phyloP scores from a whole-genome alignment of 2,329 filamentous ascomycete genomes.

The Exserohilum turcica region DNA sequence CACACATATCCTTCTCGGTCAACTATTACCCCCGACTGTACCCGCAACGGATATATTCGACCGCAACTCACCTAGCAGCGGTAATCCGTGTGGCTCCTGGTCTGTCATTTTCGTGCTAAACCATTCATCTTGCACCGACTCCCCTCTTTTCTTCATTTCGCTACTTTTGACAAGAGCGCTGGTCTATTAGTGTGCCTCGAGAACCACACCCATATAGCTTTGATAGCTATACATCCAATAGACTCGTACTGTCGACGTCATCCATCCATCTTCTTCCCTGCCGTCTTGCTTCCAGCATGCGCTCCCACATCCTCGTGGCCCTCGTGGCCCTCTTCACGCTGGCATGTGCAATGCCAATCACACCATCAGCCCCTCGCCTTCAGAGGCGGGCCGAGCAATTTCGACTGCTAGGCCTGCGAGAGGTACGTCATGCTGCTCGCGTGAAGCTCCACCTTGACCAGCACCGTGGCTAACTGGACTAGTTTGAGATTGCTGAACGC shows the following conservation, averaged over 20 bases:
- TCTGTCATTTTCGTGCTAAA: conserved; percentile 17
- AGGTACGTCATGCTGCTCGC: conserved; percentile 27
- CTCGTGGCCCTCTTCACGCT: conserved; percentile 32
- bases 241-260: conserved; percentile 1
- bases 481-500: conserved; percentile 44
- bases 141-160: conserved; percentile 10
- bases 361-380: conserved; percentile 41
- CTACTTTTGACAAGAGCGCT: conserved; percentile 26
- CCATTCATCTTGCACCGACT: background rate
- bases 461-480: conserved; percentile 12
- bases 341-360: conserved; percentile 42
- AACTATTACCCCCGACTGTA: conserved; percentile 16
- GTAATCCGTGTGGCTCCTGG: conserved; percentile 9
- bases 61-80: conserved; percentile 6
- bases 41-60: conserved; percentile 17
- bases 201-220: conserved; percentile 9
- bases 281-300: conserved; percentile 24
- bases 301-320: conserved; percentile 31
- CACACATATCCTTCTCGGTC: conserved; percentile 22
- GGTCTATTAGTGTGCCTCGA: conserved; percentile 5
- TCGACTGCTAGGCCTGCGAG: conserved; percentile 41
- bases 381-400: conserved; percentile 42
- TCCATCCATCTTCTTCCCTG: background rate
- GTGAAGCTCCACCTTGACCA: background rate
- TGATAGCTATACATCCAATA: conserved; percentile 7